Base-by-base conservation (phyloP, 1,284 basidiomycete genomes). In the Marasmius fiardii region DNA sequence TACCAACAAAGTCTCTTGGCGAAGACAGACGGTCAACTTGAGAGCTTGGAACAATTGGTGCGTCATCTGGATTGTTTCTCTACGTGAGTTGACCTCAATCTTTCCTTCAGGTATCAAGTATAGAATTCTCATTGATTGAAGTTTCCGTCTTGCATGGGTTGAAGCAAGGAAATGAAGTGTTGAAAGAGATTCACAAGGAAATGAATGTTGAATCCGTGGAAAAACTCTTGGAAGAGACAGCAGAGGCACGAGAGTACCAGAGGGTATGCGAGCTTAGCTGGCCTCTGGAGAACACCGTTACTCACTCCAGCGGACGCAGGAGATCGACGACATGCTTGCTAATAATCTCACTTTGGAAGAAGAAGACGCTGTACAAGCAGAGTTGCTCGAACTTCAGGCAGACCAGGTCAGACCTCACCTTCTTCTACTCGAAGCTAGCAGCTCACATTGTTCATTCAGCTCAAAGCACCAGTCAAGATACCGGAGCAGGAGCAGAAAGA, bases 91-190 rank as follows among this genome's bases (percentile, higher is more conserved):
- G 23, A 21, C 31, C 47, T 21, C 24, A 26, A 44, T 23, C 23
- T 31, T 33, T 26, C 12, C 1, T 37, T 5, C 66, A 97, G 95
- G 93, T 97, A 4, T 91, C 92, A 7, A 92, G 90, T 0, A 98
- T 99, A 66, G 96, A 99, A 70, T 98, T 97, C 75, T 93, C 96
- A 0, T 80, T 96, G 56, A 88, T 99, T 43, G 92, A 99, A 71
- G 87, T 93, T 43, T 93, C 94, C 3, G 92, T 99, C 16, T 69
- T 98, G 48, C 92, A 94, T 71, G 96, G 96, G 7, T 73, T 99
- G 43, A 85, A 93, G 70, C 93, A 96, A 73, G 96, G 96, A 2
- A 97, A 92, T 61, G 87, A 92, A 43, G 95, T 98, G 0, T 77
- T 99, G 55, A 93, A 91, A 67, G 85, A 96, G 73, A 91, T 99